Evolutionary conservation across 2,329 filamentous ascomycete species (phyloP), one percentile per base, ranked within the genome.

Genomic region (Escovopsis sp.): DNA sequence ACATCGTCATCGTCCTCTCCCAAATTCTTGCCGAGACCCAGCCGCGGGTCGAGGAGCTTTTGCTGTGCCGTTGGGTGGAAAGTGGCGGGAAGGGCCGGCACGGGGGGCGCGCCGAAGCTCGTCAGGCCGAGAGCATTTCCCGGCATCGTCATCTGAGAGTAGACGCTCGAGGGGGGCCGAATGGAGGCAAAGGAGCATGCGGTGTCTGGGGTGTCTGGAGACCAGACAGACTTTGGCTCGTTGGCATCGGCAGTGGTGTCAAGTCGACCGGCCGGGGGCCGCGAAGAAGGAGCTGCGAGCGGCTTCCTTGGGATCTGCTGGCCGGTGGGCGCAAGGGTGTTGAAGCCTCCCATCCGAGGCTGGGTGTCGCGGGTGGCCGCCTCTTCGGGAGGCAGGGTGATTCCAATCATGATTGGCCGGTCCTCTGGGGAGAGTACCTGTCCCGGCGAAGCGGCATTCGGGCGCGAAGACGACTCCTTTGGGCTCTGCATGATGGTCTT

Each of bases 401-500:
- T 76, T 11, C 81, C 81, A 49, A 85, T 86, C 36, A 82, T 70
- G 45, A 86, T 86, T 1, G 78, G 78, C n/a, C 76, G 69, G 51
- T 82, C 77, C 45, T 72, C 73, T 0, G 82, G 81, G 12, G 81
- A 84, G 4, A 84, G 65, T 47, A 77, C 75, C 10, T 57, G 55
- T 6, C 55, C 55, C 23, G 54, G 42, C 47, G 51, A 48, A 46
- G 54, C 46, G 45, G 51, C 43, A 23, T 51, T 48, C 33, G 53
- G 54, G 12, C 56, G 55, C 9, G 58, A 51, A 3, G 53, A 52
- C 12, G 52, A 48, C 11, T 53, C 50, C 12, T 48, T 49, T 12
- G 54, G 56, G 34, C 49, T 60, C 33, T 53, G 52, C 8, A 49
- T 51, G 37, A 59, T 59, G 47, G 59, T 64, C 47, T 58, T 65